A percentile compares a stretch with the other conserved stretches of the same genome.
These are phyloP conservation scores for Martensiomyces pterosporus DNA, from an alignment of 192 early-diverging fungal species.

Conservation along the genomic window DNA sequence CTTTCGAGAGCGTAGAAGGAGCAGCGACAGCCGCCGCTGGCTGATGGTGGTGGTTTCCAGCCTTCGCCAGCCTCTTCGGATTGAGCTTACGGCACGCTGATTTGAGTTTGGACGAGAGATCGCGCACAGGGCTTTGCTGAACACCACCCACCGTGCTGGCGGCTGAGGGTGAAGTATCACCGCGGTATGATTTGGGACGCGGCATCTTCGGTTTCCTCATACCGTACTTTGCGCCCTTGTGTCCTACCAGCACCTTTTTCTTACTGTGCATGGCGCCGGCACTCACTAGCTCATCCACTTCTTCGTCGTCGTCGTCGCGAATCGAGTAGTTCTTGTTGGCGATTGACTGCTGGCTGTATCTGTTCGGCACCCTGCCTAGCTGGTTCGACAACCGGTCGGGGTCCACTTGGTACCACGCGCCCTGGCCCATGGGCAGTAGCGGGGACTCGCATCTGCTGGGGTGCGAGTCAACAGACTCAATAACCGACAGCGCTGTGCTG, in stretches of 20 bases:
- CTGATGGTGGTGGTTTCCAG: too few relatives aligned
- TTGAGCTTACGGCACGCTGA: conserved; percentile 45
- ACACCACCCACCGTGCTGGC: neutral
- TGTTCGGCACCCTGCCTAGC: conserved; percentile 17
- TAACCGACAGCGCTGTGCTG: conserved; percentile 2
- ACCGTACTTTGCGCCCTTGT: too few relatives aligned
- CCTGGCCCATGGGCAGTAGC: conserved; percentile 49
- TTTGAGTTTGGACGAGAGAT: conserved; percentile 42
- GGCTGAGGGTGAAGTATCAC: conserved; percentile 19
- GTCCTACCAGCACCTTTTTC: neutral
- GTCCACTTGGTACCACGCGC: conserved; percentile 19
- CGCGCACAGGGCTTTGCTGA: conserved; percentile 27
- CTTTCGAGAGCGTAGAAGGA: too few relatives aligned
- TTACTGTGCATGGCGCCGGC: too few relatives aligned
- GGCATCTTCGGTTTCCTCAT: too few relatives aligned
- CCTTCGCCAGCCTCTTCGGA: conserved; percentile 28
- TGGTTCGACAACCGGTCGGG: conserved; percentile 39
- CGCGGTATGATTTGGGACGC: conserved; percentile 5
- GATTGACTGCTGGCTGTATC: conserved; percentile 44
- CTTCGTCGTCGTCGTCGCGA: conserved; percentile 23
- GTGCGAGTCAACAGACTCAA: conserved; percentile 10
- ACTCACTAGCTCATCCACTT: too few relatives aligned
- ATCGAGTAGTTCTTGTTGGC: conserved; percentile 41
- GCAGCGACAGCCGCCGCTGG: too few relatives aligned
- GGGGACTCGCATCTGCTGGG: conserved; percentile 48